phyloP scores from a whole-genome alignment of 352 stramenopile species.

The Globisporangium megalacanthum region DNA sequence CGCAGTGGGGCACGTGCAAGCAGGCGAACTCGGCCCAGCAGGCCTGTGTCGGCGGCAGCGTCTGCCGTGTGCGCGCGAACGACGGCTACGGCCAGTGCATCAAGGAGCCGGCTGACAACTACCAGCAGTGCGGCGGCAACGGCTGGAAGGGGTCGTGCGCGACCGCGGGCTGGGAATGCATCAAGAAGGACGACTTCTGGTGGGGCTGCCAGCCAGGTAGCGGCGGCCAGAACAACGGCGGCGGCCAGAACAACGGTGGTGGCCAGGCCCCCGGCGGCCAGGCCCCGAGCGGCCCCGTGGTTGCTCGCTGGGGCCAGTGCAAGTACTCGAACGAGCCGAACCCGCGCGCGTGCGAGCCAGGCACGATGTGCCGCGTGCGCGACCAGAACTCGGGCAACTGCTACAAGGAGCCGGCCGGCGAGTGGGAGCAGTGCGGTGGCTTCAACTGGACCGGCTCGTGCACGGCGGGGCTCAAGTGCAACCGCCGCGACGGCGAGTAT shows the following conservation, averaged over 20 bases:
- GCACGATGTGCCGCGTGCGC: not conserved
- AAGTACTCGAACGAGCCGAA: not conserved
- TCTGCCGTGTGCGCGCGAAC: not conserved
- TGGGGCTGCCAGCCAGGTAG: not conserved
- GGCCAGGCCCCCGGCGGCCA: not conserved
- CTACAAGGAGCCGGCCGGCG: not conserved
- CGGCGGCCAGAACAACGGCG: not conserved
- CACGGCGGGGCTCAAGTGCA: not conserved
- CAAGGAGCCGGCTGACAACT: not conserved
- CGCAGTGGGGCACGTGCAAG: constrained; percentile 5
- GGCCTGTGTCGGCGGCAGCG: not conserved
- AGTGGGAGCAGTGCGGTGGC: not conserved
- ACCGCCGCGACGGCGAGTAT: not conserved
- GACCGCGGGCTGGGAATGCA: not conserved
- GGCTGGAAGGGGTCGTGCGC: constrained; percentile 3
- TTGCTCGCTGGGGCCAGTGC: not conserved
- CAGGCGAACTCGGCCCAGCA: not conserved
- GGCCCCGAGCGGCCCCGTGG: not conserved
- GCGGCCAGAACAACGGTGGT: not conserved
- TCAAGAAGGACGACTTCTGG: not conserved
- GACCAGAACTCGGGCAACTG: not conserved
- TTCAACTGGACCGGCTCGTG: not conserved
- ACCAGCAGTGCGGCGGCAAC: constrained; percentile 2
- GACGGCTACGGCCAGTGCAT: constrained; percentile 5
- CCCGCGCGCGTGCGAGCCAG: not conserved